Base-by-base conservation (phyloP, 495 filamentous ascomycete species). In the Xylaria castorea region DNA sequence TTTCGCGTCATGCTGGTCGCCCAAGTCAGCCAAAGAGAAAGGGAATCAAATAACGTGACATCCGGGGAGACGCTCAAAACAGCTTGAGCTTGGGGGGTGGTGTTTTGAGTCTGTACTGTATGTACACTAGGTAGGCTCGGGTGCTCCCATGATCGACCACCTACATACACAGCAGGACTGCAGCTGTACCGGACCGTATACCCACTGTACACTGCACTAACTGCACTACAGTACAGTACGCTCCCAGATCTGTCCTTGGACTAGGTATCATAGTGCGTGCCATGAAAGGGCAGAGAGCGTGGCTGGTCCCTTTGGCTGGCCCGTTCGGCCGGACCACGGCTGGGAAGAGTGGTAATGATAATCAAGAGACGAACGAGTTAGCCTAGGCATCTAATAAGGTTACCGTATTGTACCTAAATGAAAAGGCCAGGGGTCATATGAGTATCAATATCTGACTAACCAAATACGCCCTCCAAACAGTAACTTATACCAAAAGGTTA, bases 1-100 rank as follows among this genome's bases (percentile, higher is more conserved):
- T 71, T 71, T 71, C 69, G 69, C 69, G 69, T 71, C 50, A 71
- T 71, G 69, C 69, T 71, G 61, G 69, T 40, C 7, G 68, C 46
- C 68, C 32, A 57, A 65, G 69, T 22, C 32, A 64, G 58, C 68
- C 68, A 71, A 63, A 71, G 68, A 64, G 60, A n/a, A 71, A 27
- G 18, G 32, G 34, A 22, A 36, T 38, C n/a, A 7, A 63, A 57
- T 65, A 50, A 57, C 60, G 69, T 71, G 69, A 71, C 69, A 71
- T 65, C 48, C 48, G 40, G 32, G 50, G 51, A 50, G 50, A 42
- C 36, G 61, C 61, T 66, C 63, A 66, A 66, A 66, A 64, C 61
- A 64, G 63, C 63, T 66, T 18, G 40, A 66, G 63, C 63, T 66
- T 48, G 40, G 42, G 61, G 34, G 63, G 36, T 64, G 36, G 61